Evolutionary conservation across 495 filamentous ascomycete species (phyloP), one percentile per base, ranked within the genome.

Genomic region (Glonium stellatum): DNA sequence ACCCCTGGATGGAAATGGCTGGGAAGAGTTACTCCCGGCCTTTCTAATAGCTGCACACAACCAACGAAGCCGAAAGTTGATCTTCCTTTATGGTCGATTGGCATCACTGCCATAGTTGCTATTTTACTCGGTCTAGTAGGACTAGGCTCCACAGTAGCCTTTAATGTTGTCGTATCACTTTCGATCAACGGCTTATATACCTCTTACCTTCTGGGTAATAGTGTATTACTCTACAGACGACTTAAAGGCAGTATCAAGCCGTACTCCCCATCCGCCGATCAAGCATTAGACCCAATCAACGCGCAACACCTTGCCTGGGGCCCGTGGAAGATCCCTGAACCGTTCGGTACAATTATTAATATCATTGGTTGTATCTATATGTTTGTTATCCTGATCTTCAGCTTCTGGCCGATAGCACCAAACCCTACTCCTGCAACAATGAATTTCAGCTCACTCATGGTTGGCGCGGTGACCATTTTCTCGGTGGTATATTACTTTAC

Each of bases 61-160:
- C n/a, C n/a, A n/a, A n/a, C n/a, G n/a, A n/a, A n/a, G n/a, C n/a
- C n/a, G n/a, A n/a, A n/a, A n/a, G n/a, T n/a, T n/a, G n/a, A n/a
- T n/a, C n/a, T 22, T 18, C 41, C 19, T 23, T 57, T 9, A 41
- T 41, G 4, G 12, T 57, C 46, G 13, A 57, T 64, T 31, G 9
- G n/a, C 15, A 19, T 67, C 10, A 54, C 58, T 10, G n/a, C 42
- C 1, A 37, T 19, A 31, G 44, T 63, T 49, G 77, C 81, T 12
- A 73, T 78, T 57, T 66, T 82, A 41, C 70, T 86, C 1, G 80
- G 80, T 0, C 69, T 84, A 18, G 82, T 86, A 68, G 81, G 80
- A 59, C 74, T 86, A 55, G 82, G 80, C 34, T 83, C 80, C 0
- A 54, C 72, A 1, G 71, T 75, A 6, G 82, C 80, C 8, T 76